Evolutionary conservation across 2,329 filamentous ascomycete genomes (phyloP).

Genomic region (Penicillium sp.): DNA sequence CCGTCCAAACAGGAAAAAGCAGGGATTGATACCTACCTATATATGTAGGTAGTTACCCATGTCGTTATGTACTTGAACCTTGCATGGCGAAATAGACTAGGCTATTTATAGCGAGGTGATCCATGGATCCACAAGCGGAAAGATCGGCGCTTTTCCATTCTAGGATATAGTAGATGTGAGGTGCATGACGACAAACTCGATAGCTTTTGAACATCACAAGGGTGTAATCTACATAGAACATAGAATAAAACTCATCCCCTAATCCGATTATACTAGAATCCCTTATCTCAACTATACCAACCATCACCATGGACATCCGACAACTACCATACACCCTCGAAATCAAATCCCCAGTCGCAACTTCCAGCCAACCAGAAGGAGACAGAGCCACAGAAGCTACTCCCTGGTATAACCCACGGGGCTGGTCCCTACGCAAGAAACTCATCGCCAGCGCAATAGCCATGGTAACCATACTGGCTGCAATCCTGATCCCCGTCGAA

Average conservation of each 20-base stretch:
- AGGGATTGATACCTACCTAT: no score
- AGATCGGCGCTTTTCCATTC: not conserved
- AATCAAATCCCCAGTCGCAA: constrained; percentile 17
- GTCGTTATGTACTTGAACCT: not conserved
- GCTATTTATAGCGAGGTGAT: not conserved
- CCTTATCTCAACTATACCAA: not conserved
- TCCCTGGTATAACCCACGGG: constrained; percentile 48
- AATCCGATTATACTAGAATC: not conserved
- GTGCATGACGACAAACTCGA: constrained; percentile 4
- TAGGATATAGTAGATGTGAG: not conserved
- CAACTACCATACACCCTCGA: constrained; percentile 17
- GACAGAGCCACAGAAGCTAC: not conserved
- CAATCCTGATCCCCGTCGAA: constrained; percentile 47
- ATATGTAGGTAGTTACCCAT: no score
- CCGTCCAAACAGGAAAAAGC: no score
- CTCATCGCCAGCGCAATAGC: constrained; percentile 41
- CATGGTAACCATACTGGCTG: constrained; percentile 46
- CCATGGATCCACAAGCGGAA: not conserved
- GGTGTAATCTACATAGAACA: not conserved
- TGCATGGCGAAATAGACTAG: not conserved
- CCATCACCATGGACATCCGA: constrained; percentile 12
- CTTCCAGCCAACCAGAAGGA: constrained; percentile 8
- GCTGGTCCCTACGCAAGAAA: constrained; percentile 56
- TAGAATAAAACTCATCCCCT: not conserved
- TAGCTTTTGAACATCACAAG: not conserved